Conservation (phyloP, 805 yeast genomes). For the Wickerhamomyces bisporus region DNA sequence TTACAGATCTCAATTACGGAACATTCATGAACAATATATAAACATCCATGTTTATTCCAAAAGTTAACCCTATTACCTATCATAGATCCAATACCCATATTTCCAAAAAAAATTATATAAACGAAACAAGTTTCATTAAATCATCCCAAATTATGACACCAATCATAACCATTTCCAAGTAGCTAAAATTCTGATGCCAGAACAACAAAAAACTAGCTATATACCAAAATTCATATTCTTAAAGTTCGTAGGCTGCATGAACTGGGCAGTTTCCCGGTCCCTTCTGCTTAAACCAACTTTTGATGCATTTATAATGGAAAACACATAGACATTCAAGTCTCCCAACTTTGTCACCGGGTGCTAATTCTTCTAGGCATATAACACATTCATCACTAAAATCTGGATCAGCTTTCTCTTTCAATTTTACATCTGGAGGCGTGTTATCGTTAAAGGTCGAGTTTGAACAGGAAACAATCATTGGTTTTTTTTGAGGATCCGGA, state of each 20-base stretch:
- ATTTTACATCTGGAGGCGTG: constrained; percentile 4
- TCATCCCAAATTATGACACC: too few relatives aligned
- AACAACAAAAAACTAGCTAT: too few relatives aligned
- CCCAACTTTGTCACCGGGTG: constrained; percentile 85
- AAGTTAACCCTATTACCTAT: too few relatives aligned
- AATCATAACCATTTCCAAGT: too few relatives aligned
- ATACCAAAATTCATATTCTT: too few relatives aligned
- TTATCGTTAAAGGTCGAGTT: constrained; percentile 15
- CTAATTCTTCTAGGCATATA: constrained; percentile 86
- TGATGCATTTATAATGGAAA: constrained; percentile 87
- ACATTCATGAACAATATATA: too few relatives aligned
- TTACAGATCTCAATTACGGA: too few relatives aligned
- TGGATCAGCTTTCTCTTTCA: constrained; percentile 14
- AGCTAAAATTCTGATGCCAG: background rate
- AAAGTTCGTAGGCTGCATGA: constrained; percentile 43
- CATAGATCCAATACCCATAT: too few relatives aligned
- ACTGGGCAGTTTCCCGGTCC: constrained; percentile 87
- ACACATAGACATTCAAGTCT: constrained; percentile 91
- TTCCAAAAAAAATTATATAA: too few relatives aligned
- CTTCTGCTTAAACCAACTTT: constrained; percentile 83
- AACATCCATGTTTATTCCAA: too few relatives aligned
- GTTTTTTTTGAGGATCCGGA: constrained; percentile 19
- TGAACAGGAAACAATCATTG: constrained; percentile 20
- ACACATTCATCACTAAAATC: constrained; percentile 73
- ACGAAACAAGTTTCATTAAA: too few relatives aligned